Base-by-base conservation (phyloP, 352 stramenopile genomes). In the Pelagophyceae sp. region DNA sequence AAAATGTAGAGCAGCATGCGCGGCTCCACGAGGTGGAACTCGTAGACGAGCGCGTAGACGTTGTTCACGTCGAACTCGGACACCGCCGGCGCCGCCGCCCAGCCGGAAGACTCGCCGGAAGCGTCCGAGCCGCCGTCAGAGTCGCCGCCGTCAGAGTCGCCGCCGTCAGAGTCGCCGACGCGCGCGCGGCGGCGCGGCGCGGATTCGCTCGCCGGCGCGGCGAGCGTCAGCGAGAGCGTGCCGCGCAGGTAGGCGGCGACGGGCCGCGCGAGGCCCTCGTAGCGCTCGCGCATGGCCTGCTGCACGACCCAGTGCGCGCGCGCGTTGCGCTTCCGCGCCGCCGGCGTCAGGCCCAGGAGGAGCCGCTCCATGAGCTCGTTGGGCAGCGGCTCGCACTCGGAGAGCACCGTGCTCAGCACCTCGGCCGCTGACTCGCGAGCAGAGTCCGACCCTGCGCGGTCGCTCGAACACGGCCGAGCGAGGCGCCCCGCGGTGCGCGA, bases 41-140 rank as follows among this genome's bases (percentile, higher is more conserved):
- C 67, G 38, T 58, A 74, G 38, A 74, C 37, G 35, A 74, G 38
- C 67, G 67, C 67, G 67, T 74, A 74, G 33, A 37, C 67, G 37
- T 74, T 50, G 45, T 54, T 54, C 45, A 54, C 45, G 45, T 23
- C 23, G 11, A 54, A 11, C 45, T 54, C 45, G 45, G 45, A 54
- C 45, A 54, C 23, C 45, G 11, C 45, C 45, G 45, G 45, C 45
- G 45, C 45, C 45, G 11, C 45, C 45, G 23, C 45, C 23, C 45
- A 54, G 11, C 45, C 45, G n/a, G n/a, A n/a, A n/a, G n/a, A n/a
- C n/a, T n/a, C n/a, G n/a, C n/a, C n/a, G n/a, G n/a, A n/a, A n/a
- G n/a, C n/a, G n/a, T n/a, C n/a, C n/a, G n/a, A n/a, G n/a, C n/a
- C n/a, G n/a, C n/a, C n/a, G n/a, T n/a, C n/a, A n/a, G n/a, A n/a